phyloP scores from a whole-genome alignment of 257 asterid genomes.

The Lavandula angustifolia region DNA sequence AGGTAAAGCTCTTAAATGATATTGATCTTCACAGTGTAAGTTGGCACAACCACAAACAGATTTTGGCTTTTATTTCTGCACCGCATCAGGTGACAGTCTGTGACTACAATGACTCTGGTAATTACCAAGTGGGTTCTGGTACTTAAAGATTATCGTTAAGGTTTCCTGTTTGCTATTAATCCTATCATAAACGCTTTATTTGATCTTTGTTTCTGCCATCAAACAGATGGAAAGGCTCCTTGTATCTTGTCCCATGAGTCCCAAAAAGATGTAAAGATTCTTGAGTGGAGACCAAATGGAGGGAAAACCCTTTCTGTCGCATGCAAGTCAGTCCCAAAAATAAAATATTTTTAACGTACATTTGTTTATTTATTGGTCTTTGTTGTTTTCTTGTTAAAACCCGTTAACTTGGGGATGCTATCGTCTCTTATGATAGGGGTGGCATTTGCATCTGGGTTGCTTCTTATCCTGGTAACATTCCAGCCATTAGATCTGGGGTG shows the following conservation, averaged over 20 bases:
- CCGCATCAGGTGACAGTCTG: conserved; percentile 69
- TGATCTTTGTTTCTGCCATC: conserved; percentile 19
- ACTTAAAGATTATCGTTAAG: conserved; percentile 10
- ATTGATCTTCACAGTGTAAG: conserved; percentile 69
- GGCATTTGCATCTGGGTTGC: conserved; percentile 97
- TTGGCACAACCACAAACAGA: conserved; percentile 82
- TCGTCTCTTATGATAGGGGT: conserved; percentile 58
- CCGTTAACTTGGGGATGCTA: conserved; percentile 27
- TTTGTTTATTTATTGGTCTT: conserved; percentile 16
- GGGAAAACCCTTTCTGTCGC: conserved; percentile 88
- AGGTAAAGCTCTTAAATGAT: conserved; percentile 69
- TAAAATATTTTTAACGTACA: conserved; percentile 18
- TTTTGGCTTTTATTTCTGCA: conserved; percentile 85
- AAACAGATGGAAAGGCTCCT: conserved; percentile 70
- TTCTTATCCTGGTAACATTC: conserved; percentile 82
- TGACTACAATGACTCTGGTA: conserved; percentile 85
- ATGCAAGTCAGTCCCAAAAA: conserved; percentile 71
- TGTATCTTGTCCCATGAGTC: conserved; percentile 61
- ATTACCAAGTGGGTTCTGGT: conserved; percentile 19
- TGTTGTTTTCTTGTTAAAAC: conserved; percentile 15
- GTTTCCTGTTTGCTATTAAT: conserved; percentile 19
- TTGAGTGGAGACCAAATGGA: conserved; percentile 96
- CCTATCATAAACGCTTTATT: background rate
- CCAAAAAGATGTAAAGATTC: conserved; percentile 71
- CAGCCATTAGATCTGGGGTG: conserved; percentile 76